These are phyloP conservation scores for Solanum sparsipilum DNA, from an alignment of 257 asterid genomes.

Conservation along the genomic window DNA sequence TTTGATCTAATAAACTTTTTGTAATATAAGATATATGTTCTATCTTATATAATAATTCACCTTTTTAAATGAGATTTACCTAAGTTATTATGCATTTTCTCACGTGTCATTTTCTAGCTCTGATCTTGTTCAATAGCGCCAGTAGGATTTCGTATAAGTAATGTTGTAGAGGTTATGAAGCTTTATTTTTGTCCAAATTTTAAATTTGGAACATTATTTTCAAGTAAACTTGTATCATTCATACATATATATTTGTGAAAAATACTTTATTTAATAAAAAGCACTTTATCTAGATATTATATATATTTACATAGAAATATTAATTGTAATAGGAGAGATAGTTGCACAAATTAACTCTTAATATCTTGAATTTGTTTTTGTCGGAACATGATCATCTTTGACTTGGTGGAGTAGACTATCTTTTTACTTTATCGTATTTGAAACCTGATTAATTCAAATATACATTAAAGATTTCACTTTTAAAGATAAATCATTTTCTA, in stretches of 20 bases:
- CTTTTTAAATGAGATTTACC: too few species aligned
- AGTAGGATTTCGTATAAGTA: not conserved
- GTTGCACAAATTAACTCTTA: not conserved
- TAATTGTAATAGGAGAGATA: not conserved
- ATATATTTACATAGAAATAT: not conserved
- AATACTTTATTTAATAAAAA: too few species aligned
- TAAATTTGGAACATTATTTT: too few species aligned
- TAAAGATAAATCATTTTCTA: not conserved
- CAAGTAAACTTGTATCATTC: not conserved
- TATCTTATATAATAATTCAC: not conserved
- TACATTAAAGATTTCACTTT: not conserved
- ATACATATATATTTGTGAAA: too few species aligned
- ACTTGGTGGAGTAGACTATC: not conserved
- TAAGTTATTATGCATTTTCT: too few species aligned
- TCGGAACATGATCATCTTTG: not conserved
- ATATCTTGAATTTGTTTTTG: too few species aligned
- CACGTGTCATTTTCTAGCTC: not conserved
- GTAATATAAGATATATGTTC: too few species aligned
- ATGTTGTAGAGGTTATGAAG: not conserved
- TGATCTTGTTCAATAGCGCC: not conserved
- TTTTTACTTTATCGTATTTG: too few species aligned
- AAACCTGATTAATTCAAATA: not conserved
- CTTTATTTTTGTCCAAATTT: not conserved
- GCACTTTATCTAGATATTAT: not conserved
- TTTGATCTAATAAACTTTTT: not conserved